Conservation (phyloP, 139 green algal genomes). For the Haematococcus lacustris region DNA sequence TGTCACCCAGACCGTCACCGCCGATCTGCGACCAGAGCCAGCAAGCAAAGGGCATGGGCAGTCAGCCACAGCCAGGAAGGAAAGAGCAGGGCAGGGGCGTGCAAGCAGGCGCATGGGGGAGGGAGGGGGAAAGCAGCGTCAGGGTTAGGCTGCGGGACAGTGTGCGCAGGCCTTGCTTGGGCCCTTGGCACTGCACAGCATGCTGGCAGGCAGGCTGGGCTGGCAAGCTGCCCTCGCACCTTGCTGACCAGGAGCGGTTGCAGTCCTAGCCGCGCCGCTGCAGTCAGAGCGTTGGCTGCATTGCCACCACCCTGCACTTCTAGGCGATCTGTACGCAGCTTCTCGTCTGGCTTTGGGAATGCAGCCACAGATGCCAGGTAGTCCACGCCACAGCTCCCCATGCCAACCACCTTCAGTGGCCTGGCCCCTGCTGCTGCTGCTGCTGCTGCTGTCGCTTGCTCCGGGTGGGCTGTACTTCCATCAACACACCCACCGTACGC, state of each 20-base stretch:
- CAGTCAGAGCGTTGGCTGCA: slow-evolving; percentile 88
- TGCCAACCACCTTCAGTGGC: slow-evolving; percentile 78
- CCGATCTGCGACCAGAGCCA: slow-evolving; percentile 76
- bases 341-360: slow-evolving; percentile 84
- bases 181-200: too few relatives aligned
- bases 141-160: too few relatives aligned
- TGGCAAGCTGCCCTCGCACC: slow-evolving; percentile 12
- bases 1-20: slow-evolving; percentile 67
- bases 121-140: too few relatives aligned
- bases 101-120: too few relatives aligned
- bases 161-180: too few relatives aligned
- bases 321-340: slow-evolving; percentile 79
- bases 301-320: slow-evolving; percentile 92
- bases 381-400: slow-evolving; percentile 79
- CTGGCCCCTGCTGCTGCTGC: too few relatives aligned
- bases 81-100: not conserved
- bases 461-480: too few relatives aligned
- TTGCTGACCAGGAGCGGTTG: slow-evolving; percentile 71
- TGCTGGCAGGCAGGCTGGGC: too few relatives aligned
- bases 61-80: too few relatives aligned
- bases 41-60: too few relatives aligned
- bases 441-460: not conserved
- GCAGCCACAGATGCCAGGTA: slow-evolving; percentile 79
- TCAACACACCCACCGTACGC: slow-evolving; percentile 13
- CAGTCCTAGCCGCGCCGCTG: slow-evolving; percentile 77